Base-by-base conservation (phyloP, 2,329 filamentous ascomycete species). In the Paramyrothecium sp. region DNA sequence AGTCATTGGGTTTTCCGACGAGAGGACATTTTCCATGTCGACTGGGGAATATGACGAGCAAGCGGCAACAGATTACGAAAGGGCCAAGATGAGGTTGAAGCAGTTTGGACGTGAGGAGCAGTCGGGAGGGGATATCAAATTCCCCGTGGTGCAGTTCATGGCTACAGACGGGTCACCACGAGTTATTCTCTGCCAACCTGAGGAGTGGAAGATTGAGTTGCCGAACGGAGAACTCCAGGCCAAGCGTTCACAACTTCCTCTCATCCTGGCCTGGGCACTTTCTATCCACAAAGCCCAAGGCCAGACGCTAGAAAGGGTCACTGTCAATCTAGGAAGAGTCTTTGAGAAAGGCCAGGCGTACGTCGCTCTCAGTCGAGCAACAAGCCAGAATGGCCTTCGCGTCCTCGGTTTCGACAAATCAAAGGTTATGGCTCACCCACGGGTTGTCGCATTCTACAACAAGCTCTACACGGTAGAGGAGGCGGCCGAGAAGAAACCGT, bases 261-360 rank as follows among this genome's bases (percentile, higher is more conserved):
- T 99, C 53, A 98, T 99, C 61, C 81, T 99, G 30, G 95, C 95
- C 0, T 99, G 95, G 95, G 95, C 95, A 2, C 77, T 99, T 20
- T 97, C 92, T 1, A 99, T 99, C 58, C 95, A 99, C 79, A 99
- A 99, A 75, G 95, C 95, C 1, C 94, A 98, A 71, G 94, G 94
- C 2, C 94, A 98, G 72, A 98, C 94, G 1, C 78, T 97, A 23
- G 92, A 96, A 68, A 84, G 94, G 53, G 95, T 99, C 58, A 96
- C 96, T 69, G 95, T 99, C 23, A 92, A 99, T 70, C 81, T 99
- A 1, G 90, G 92, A 30, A 89, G 86, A 60, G 91, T 97, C 1
- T 99, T 99, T 66, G 95, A 99, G 71, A 97, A 97, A 73, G 95
- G 95, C 0, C 95, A 99, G 73, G 95, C 95, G 7, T 99, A 99